Conservation (phyloP, 495 filamentous ascomycete genomes). For the Lophium mytilinum region DNA sequence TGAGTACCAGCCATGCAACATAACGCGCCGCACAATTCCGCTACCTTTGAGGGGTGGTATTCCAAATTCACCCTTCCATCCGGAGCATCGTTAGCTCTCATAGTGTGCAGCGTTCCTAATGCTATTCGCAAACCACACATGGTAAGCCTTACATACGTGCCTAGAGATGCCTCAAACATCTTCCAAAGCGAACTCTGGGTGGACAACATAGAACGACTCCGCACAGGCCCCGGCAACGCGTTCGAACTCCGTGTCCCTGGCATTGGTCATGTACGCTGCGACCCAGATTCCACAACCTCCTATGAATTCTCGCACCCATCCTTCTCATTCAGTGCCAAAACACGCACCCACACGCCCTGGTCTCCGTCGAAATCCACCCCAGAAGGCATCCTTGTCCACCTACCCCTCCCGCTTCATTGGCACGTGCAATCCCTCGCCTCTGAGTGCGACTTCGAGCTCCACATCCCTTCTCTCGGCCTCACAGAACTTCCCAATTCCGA, state of each 20-base stretch:
- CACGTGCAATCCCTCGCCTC: conserved; percentile 40
- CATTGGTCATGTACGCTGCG: conserved; percentile 23
- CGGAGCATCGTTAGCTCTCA: conserved; percentile 30
- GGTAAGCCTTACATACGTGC: conserved; percentile 41
- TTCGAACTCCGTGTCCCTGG: conserved; percentile 29
- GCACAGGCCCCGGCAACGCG: conserved; percentile 15
- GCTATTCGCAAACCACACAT: conserved; percentile 30
- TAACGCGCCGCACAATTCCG: conserved; percentile 32
- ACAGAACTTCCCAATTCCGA: conserved; percentile 12
- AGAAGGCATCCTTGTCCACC: conserved; percentile 28
- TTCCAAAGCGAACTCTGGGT: conserved; percentile 32
- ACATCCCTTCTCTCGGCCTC: conserved; percentile 11
- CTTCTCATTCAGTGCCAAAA: conserved; percentile 30
- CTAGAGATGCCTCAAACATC: conserved; percentile 22
- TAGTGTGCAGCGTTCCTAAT: conserved; percentile 32
- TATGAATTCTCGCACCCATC: conserved; percentile 25
- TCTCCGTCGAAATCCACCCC: conserved; percentile 27
- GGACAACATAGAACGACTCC: conserved; percentile 20
- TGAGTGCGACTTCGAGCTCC: conserved; percentile 28
- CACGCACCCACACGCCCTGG: conserved; percentile 33
- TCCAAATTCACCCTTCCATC: conserved; percentile 38
- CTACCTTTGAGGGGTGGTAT: conserved; percentile 43
- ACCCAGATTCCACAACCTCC: conserved; percentile 22
- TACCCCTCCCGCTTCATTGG: conserved; percentile 43
- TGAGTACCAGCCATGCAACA: conserved; percentile 21